These are phyloP conservation scores for Apophysomyces trapeziformis DNA, from an alignment of 371 early-diverging fungal species.

Conservation along the genomic window DNA sequence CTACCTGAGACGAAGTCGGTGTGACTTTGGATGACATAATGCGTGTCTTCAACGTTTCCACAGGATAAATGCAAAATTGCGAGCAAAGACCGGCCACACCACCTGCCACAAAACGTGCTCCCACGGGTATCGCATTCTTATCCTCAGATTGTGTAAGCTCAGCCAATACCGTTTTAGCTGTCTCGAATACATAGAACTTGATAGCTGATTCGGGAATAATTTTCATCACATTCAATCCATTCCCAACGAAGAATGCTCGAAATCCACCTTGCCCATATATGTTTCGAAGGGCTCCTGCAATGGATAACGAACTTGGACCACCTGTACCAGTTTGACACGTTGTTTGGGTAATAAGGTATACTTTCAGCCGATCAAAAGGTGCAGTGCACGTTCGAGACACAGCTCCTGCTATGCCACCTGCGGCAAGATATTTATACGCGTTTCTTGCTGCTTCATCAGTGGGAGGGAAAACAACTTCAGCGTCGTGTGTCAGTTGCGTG, in stretches of 20 bases:
- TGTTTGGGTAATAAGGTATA: constrained; percentile 71
- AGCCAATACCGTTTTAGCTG: constrained; percentile 64
- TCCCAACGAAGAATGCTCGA: constrained; percentile 72
- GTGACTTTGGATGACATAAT: constrained; percentile 66
- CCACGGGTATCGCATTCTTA: constrained; percentile 61
- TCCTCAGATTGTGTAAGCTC: constrained; percentile 51
- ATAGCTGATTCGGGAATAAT: constrained; percentile 80
- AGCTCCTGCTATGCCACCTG: constrained; percentile 80
- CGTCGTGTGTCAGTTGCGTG: constrained; percentile 62
- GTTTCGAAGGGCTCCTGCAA: constrained; percentile 40
- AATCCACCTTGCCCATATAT: constrained; percentile 70
- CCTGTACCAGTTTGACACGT: constrained; percentile 4
- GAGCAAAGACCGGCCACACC: constrained; percentile 80
- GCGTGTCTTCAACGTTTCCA: constrained; percentile 81
- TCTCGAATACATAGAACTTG: constrained; percentile 78
- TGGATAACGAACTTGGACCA: constrained; percentile 23
- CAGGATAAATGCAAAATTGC: constrained; percentile 80
- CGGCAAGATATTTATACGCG: constrained; percentile 66
- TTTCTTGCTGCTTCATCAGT: constrained; percentile 48
- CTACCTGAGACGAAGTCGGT: not conserved
- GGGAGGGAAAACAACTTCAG: constrained; percentile 62
- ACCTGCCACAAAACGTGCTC: constrained; percentile 77
- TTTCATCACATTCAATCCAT: constrained; percentile 75
- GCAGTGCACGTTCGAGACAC: constrained; percentile 79
- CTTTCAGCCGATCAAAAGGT: constrained; percentile 78